These are phyloP conservation scores for Termitomyces sp. DNA, from an alignment of 768 basidiomycete genomes.

Conservation along the genomic window DNA sequence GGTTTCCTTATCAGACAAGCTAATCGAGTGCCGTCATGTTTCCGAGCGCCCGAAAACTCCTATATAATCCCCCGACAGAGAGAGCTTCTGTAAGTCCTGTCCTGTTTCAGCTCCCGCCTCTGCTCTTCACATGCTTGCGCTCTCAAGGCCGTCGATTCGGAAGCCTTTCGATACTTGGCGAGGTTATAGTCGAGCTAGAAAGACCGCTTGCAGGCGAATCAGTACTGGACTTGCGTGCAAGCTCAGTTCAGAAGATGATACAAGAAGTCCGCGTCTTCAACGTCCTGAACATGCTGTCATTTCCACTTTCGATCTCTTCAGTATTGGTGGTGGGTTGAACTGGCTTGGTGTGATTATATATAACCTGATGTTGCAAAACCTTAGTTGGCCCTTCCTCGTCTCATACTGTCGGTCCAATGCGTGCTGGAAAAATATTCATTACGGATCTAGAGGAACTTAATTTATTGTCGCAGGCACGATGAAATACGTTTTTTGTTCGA, in stretches of 20 bases:
- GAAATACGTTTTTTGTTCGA: slow-evolving; percentile 2
- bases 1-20: not conserved
- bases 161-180: slow-evolving; percentile 1
- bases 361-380: slow-evolving; percentile 3
- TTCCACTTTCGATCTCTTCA: slow-evolving; percentile 89
- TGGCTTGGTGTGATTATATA: not conserved
- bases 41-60: slow-evolving; percentile 8
- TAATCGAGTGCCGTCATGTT: slow-evolving; percentile 14
- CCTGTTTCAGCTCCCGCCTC: not conserved
- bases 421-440: slow-evolving; percentile 86
- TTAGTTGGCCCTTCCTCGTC: slow-evolving; percentile 46
- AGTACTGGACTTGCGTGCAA: slow-evolving; percentile 7
- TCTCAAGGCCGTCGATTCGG: slow-evolving; percentile 5
- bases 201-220: not conserved
- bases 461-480: slow-evolving; percentile 59
- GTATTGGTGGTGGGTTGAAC: slow-evolving; percentile 65
- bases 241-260: slow-evolving; percentile 3
- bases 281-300: slow-evolving; percentile 83
- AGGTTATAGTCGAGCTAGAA: not conserved
- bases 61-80: not conserved
- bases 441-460: slow-evolving; percentile 62
- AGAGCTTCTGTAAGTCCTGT: not conserved
- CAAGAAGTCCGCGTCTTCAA: slow-evolving; percentile 15
- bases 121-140: slow-evolving; percentile 6
- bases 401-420: slow-evolving; percentile 63